Base-by-base conservation (phyloP, 345 rosid genomes). In the Lepidium aucheri region DNA sequence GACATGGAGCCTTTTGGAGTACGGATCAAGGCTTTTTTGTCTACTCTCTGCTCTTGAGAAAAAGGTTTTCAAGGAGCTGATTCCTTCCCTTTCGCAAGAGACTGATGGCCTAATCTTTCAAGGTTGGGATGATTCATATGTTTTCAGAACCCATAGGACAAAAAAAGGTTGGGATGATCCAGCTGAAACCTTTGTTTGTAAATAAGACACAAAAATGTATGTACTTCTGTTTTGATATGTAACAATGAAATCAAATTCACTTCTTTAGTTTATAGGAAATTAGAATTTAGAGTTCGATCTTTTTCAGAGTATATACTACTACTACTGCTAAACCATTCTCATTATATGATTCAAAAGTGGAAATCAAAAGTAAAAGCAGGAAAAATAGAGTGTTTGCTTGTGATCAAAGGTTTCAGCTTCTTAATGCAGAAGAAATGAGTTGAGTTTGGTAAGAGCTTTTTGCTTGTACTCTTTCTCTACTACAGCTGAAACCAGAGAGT, bases 121-220 rank as follows among this genome's bases (percentile, higher is more conserved):
- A 88, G 95, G 92, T 38, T 89, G 96, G 95, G 98, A 91, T 67
- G 92, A 91, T 72, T 89, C 96, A 39, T 91, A 91, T 49, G 82
- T 84, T 76, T 85, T 86, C 53, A 86, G 87, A 44, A 76, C 86
- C 2, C 81, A 85, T 56, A 79, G 86, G n/a, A n/a, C n/a, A n/a
- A n/a, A n/a, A n/a, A n/a, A n/a, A n/a, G n/a, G n/a, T n/a, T n/a
- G n/a, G n/a, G n/a, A n/a, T n/a, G n/a, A n/a, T n/a, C n/a, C n/a
- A n/a, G n/a, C n/a, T n/a, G n/a, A n/a, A n/a, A n/a, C n/a, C n/a
- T n/a, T n/a, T n/a, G 33, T 50, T 26, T 50, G 17, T 13, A n/a
- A 5, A 50, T 50, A 45, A 50, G 6, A 12, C 34, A 26, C 22
- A 13, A 26, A 20, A 2, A 50, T 6, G n/a, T n/a, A 50, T 12